Conservation (phyloP, 768 basidiomycete species). For the Tylopilus intermedius region DNA sequence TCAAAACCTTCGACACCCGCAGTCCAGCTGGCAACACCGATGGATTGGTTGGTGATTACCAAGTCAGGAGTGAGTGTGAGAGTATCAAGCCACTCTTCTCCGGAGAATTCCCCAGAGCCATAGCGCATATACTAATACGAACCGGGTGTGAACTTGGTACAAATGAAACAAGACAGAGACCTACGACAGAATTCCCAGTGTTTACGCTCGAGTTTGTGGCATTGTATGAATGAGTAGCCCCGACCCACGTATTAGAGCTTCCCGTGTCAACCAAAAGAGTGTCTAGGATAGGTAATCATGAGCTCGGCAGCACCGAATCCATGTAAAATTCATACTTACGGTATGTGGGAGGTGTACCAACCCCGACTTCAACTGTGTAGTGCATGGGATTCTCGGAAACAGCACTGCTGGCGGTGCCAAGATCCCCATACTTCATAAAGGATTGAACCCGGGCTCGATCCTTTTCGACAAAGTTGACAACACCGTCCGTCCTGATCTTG, state of each 20-base stretch:
- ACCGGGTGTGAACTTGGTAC: too few relatives aligned
- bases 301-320: background rate
- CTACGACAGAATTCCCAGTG: conserved; percentile 18
- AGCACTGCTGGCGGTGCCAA: too few relatives aligned
- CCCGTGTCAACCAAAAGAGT: conserved; percentile 26
- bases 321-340: background rate
- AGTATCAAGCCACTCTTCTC: background rate
- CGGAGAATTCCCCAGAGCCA: background rate
- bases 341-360: conserved; percentile 7
- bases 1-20: background rate
- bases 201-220: conserved; percentile 22
- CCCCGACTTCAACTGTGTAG: background rate
- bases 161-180: background rate
- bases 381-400: background rate
- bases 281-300: conserved; percentile 10
- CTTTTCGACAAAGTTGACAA: background rate
- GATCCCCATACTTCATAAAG: background rate
- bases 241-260: conserved; percentile 27
- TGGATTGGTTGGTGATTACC: background rate
- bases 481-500: background rate
- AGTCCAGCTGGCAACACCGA: conserved; percentile 16
- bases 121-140: background rate
- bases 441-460: background rate
- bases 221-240: conserved; percentile 24
- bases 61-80: background rate